Conservation (phyloP, 1,284 basidiomycete genomes). For the Fomitopsis pinicola region DNA sequence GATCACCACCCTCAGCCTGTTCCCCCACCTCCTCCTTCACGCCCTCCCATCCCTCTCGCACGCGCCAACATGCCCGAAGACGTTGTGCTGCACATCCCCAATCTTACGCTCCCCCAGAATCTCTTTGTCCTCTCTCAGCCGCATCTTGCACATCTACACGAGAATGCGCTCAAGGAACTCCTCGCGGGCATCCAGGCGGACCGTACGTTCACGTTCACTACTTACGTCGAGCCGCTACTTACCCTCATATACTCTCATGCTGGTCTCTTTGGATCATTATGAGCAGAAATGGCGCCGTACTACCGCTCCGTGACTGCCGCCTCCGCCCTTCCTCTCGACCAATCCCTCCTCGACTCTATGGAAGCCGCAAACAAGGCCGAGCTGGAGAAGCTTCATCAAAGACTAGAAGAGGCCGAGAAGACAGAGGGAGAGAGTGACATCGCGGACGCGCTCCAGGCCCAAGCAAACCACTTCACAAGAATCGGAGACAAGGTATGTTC, state of each 20-base stretch:
- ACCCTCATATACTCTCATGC: background rate
- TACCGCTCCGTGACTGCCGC: slow-evolving; percentile 54
- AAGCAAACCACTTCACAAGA: slow-evolving; percentile 82
- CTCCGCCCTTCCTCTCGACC: slow-evolving; percentile 46
- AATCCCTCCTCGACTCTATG: slow-evolving; percentile 62
- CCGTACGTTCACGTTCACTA: slow-evolving; percentile 46
- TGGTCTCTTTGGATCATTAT: background rate
- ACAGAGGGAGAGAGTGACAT: slow-evolving; percentile 94
- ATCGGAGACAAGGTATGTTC: slow-evolving; percentile 86
- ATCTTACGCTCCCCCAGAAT: slow-evolving; percentile 76
- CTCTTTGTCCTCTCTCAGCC: slow-evolving; percentile 70
- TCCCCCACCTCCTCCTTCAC: slow-evolving; percentile 1
- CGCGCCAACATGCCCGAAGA: slow-evolving; percentile 72
- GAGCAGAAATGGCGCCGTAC: slow-evolving; percentile 81
- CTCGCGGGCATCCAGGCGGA: slow-evolving; percentile 83
- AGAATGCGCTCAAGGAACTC: slow-evolving; percentile 61
- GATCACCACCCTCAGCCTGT: background rate
- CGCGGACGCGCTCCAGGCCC: slow-evolving; percentile 80
- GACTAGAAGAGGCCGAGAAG: slow-evolving; percentile 84
- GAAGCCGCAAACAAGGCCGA: slow-evolving; percentile 76
- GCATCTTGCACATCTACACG: slow-evolving; percentile 58
- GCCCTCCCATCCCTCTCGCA: background rate
- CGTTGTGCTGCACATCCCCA: slow-evolving; percentile 79
- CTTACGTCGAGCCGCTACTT: background rate
- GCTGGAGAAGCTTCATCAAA: slow-evolving; percentile 74